These are phyloP conservation scores for Colletotrichum lupini DNA, from an alignment of 2,329 filamentous ascomycete genomes.

Conservation along the genomic window DNA sequence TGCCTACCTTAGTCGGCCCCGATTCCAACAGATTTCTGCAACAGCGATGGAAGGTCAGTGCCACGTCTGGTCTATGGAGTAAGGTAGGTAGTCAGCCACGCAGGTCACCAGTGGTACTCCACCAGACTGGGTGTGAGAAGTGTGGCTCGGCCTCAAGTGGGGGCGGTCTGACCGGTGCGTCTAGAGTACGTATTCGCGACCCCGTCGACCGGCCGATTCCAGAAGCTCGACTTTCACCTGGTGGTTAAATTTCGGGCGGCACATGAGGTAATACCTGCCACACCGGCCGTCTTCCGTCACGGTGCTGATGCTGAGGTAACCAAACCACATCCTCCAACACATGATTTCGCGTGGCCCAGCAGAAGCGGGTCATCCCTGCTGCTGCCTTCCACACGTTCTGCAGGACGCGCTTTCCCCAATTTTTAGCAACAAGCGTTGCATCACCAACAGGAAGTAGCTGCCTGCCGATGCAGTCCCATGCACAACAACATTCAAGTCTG, in stretches of 20 bases:
- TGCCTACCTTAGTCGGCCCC: slow-evolving; percentile 1
- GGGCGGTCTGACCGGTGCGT: slow-evolving; percentile 8
- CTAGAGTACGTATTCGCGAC: slow-evolving; percentile 26
- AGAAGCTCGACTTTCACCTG: neutral
- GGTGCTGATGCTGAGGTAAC: slow-evolving; percentile 23
- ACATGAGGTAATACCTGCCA: neutral
- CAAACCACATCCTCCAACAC: slow-evolving; percentile 9
- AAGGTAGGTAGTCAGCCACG: slow-evolving; percentile 21
- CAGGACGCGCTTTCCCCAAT: slow-evolving; percentile 30
- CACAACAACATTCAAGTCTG: neutral
- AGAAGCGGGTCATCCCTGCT: slow-evolving; percentile 31
- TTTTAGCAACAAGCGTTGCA: slow-evolving; percentile 15
- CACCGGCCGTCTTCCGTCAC: neutral
- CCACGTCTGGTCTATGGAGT: slow-evolving; percentile 1
- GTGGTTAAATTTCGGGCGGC: neutral
- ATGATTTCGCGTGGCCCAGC: slow-evolving; percentile 31
- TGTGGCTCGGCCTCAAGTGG: slow-evolving; percentile 31
- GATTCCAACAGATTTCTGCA: neutral
- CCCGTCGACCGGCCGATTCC: slow-evolving; percentile 32
- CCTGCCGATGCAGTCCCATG: slow-evolving; percentile 15
- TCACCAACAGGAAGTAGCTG: slow-evolving; percentile 12
- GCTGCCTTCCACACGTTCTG: slow-evolving; percentile 15
- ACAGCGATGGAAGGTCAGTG: slow-evolving; percentile 12
- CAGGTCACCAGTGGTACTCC: slow-evolving; percentile 4
- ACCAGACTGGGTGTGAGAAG: slow-evolving; percentile 23